Evolutionary conservation across 495 filamentous ascomycete genomes (phyloP), one percentile per base, ranked within the genome.

Genomic region (Neurospora cerealis): DNA sequence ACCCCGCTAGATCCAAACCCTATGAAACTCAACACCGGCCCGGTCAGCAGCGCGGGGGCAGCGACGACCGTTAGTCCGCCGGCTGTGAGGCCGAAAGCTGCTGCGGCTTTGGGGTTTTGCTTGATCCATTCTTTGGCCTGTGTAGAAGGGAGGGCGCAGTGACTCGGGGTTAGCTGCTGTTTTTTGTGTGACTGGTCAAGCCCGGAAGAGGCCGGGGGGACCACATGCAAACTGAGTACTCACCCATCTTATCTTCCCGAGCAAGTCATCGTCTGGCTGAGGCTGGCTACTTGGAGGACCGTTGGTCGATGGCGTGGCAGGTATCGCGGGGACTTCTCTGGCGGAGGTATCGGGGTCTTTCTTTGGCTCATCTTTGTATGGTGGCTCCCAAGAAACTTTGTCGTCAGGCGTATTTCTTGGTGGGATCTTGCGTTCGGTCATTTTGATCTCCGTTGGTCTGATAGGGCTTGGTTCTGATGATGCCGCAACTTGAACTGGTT

Each of bases 41-140:
- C 69, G 8, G 69, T 73, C 0, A 77, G 11, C 2, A 77, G 1
- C 2, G 36, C 71, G 4, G 73, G 73, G 0, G 69, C 62, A 2
- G 75, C 75, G 2, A 71, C 71, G 0, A 75, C 71, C 0, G 71
- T 39, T 2, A 76, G 28, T 15, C 75, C 73, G 3, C 71, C 75
- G 21, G 44, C 73, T 21, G 24, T 70, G 36, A 71, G 69, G 1
- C 38, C 73, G 28, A 37, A 19, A 21, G 39, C 69, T 36, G 72
- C 72, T 15, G 72, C 72, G 0, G 72, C n/a, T 37, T 41, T 42
- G 41, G 72, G 72, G 40, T 73, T 73, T n/a, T 70, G 2, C 4
- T 32, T 15, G 34, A 34, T 38, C 72, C 66, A 73, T 32, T 73
- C 28, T n/a, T 37, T 37, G 13, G 71, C 71, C 71, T 72, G 36